Percentiles rank a stretch among this genome's conserved stretches.
These are phyloP conservation scores for Myxozyma neglecta DNA, from an alignment of 805 yeast genomes.

Conservation along the genomic window DNA sequence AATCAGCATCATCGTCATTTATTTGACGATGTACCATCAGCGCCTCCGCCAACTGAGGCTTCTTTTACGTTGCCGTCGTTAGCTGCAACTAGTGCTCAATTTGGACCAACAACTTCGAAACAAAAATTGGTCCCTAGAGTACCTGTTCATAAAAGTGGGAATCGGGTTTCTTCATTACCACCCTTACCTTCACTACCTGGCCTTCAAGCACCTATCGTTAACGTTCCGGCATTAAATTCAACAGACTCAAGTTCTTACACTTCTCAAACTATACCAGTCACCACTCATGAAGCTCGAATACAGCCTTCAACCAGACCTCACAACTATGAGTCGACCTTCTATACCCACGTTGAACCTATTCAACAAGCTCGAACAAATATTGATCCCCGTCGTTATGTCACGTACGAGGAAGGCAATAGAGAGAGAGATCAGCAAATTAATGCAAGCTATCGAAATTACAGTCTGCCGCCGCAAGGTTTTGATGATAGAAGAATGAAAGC, in stretches of 20 bases:
- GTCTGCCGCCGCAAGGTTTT: too few relatives aligned
- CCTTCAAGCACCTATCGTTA: background rate
- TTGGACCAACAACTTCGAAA: background rate
- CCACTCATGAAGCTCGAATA: background rate
- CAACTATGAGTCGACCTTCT: too few relatives aligned
- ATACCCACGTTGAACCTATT: too few relatives aligned
- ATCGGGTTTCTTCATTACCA: background rate
- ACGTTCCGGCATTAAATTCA: background rate
- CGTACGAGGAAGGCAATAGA: too few relatives aligned
- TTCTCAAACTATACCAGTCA: background rate
- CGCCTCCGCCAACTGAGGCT: background rate
- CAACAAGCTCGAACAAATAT: too few relatives aligned
- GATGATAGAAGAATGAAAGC: too few relatives aligned
- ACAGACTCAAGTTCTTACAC: background rate
- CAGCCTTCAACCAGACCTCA: background rate
- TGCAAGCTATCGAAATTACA: too few relatives aligned
- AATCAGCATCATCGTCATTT: slow-evolving; percentile 20
- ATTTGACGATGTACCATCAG: slow-evolving; percentile 12
- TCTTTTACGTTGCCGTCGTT: background rate
- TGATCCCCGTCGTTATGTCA: too few relatives aligned
- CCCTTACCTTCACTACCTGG: background rate
- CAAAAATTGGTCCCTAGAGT: background rate
- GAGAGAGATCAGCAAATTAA: too few relatives aligned
- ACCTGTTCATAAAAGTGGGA: background rate
- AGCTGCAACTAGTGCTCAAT: background rate